Evolutionary conservation across 768 basidiomycete species (phyloP).

Genomic region (Phlebiopsis flavidoalba): DNA sequence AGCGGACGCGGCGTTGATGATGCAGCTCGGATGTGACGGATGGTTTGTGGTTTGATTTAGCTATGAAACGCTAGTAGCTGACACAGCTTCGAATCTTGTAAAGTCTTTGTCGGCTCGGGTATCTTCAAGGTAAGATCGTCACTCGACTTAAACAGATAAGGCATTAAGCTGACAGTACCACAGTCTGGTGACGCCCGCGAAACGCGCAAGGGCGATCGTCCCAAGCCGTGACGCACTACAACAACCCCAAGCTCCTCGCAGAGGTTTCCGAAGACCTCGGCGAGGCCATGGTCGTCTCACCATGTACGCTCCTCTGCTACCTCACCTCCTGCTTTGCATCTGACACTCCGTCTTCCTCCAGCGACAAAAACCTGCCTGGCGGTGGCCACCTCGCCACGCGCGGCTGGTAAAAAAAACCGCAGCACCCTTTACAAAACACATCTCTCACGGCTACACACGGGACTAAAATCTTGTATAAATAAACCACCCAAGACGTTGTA

Average conservation of each 20-base stretch:
- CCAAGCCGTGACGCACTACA: constrained; percentile 97
- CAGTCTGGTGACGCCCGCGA: constrained; percentile 91
- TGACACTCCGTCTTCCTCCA: background rate
- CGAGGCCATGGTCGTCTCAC: constrained; percentile 87
- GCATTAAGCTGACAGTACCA: too few species aligned
- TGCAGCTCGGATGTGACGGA: constrained; percentile 97
- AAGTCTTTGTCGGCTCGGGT: constrained; percentile 97
- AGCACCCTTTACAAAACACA: background rate
- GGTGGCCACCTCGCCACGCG: constrained; percentile 65
- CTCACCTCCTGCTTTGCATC: background rate
- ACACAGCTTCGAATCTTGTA: constrained; percentile 6
- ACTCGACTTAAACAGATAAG: too few species aligned
- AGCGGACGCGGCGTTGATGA: constrained; percentile 98
- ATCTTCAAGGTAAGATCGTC: constrained; percentile 81
- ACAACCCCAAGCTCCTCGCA: constrained; percentile 88
- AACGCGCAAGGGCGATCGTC: constrained; percentile 92
- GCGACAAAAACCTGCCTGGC: constrained; percentile 24
- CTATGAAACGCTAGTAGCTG: constrained; percentile 7
- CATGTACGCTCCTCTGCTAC: constrained; percentile 42
- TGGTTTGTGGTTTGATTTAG: constrained; percentile 44
- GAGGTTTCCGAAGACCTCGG: constrained; percentile 89
- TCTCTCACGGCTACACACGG: background rate
- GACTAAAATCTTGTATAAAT: background rate
- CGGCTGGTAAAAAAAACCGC: constrained; percentile 46
- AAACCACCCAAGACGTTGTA: background rate